Base-by-base conservation (phyloP, 1,284 basidiomycete genomes). In the Ceratobasidium sp. region DNA sequence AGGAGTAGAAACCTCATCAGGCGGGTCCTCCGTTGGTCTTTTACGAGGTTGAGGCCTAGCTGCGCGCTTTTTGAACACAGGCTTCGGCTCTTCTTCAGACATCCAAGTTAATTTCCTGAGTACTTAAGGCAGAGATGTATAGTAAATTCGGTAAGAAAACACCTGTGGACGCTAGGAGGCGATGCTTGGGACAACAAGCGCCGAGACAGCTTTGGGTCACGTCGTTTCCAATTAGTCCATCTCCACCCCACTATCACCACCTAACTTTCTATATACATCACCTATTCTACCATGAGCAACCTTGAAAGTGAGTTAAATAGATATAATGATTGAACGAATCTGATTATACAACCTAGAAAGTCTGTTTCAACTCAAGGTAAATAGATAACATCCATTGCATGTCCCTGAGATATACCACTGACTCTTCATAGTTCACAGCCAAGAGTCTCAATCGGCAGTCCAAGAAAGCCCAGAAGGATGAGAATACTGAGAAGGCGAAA, bases 401-500 rank as follows among this genome's bases (percentile, higher is more conserved):
- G 76, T 46, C 11, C 54, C 35, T 47, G 57, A 62, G 59, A 38
- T 52, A 54, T 46, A 66, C 38, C 32, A 44, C 69, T 28, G 32
- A 47, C 30, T 38, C 47, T 61, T 43, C 71, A 30, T 80, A 98
- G 95, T 98, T 98, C 84, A 98, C 96, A 23, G 95, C 96, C 75
- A 98, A 98, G 88, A 89, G 92, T 57, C 87, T 98, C 35, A 92
- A 87, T 79, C 87, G 93, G 70, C 96, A 98, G 82, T 94, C 96
- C 13, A 96, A 94, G 86, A 98, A 98, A 82, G 95, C 96, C 0
- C 89, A 94, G 82, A 98, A 96, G 80, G 96, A 98, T 79, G 96
- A 98, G 83, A 86, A 85, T 26, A 79, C 87, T 0, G 96, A 98
- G 84, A 96, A 95, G 82, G 78, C 89, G 73, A 91, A 92, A 77